Evolutionary conservation across 306 rosid species (phyloP), one percentile per base, ranked within the genome.

Genomic region (Trifolium subterraneum): DNA sequence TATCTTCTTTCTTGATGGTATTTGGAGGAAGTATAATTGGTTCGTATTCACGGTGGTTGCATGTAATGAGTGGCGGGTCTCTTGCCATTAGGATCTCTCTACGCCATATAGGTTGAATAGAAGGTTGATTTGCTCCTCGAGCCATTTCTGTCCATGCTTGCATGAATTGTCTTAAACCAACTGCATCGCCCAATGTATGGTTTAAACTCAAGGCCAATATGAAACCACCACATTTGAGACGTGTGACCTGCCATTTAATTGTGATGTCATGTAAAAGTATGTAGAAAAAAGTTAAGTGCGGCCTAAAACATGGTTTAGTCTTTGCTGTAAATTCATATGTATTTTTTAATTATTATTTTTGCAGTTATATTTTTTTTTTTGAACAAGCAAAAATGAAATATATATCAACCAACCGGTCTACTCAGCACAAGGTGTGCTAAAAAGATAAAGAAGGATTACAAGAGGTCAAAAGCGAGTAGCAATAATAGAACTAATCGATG

Each of bases 41-140:
- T 15, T 65, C 70, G 11, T n/a, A 65, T 41, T 65, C 70, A 5
- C 1, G 60, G 33, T 77, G 85, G 19, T 52, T 73, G 72, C 54
- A 33, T 1, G 79, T 50, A 27, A 77, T 19, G 6, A 12, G 42
- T 2, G 79, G 82, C 1, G 77, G 79, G 1, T 68, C 27, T 52
- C 85, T 78, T 42, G 73, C 76, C 5, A 14, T 41, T 7, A 82
- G 38, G 11, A 82, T 47, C 38, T 82, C 79, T 10, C 82, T 72
- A 35, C 6, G 18, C 85, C 85, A 82, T 7, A 78, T 42, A 1
- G 79, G 79, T 18, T 1, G 10, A 22, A 61, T 23, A 19, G 79
- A 82, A 22, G 79, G 79, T 50, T 68, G 41, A 10, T 3, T 0
- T 20, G 70, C 76, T 10, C 85, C 82, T 0, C 4, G 11, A 2